Evolutionary conservation across 306 rosid species (phyloP).

Genomic region (Acacia melanoxylon): DNA sequence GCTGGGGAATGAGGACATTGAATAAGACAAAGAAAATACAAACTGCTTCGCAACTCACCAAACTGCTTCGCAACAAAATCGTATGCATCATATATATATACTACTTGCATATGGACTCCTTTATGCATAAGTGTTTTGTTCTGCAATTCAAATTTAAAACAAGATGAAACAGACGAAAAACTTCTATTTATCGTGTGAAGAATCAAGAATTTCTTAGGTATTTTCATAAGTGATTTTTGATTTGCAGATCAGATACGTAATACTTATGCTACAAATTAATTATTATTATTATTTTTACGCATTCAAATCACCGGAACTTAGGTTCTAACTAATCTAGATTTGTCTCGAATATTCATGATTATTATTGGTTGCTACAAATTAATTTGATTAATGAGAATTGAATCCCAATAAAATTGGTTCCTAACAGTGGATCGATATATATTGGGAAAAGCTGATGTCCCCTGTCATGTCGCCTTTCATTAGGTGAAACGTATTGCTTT

Average conservation of each 20-base stretch:
- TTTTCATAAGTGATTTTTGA: not conserved
- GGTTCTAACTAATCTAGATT: too few species aligned
- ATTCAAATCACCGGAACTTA: too few species aligned
- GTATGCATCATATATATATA: not conserved
- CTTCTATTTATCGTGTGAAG: too few species aligned
- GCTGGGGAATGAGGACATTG: not conserved
- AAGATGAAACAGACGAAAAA: too few species aligned
- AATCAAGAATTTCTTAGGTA: not conserved
- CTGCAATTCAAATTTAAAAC: too few species aligned
- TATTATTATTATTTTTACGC: too few species aligned
- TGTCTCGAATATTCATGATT: too few species aligned
- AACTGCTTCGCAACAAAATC: not conserved
- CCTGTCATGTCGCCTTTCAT: not conserved
- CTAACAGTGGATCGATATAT: not conserved
- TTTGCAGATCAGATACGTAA: not conserved
- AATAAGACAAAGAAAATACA: not conserved
- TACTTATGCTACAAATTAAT: not conserved
- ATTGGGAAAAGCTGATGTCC: not conserved
- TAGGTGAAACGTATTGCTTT: not conserved
- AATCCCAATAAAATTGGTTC: not conserved
- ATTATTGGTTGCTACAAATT: not conserved
- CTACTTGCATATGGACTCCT: too few species aligned
- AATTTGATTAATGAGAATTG: not conserved
- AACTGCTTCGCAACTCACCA: not conserved
- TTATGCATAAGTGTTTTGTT: too few species aligned